These are phyloP conservation scores for Colletotrichum karsti DNA, from an alignment of 2,329 filamentous ascomycete genomes.

Conservation along the genomic window DNA sequence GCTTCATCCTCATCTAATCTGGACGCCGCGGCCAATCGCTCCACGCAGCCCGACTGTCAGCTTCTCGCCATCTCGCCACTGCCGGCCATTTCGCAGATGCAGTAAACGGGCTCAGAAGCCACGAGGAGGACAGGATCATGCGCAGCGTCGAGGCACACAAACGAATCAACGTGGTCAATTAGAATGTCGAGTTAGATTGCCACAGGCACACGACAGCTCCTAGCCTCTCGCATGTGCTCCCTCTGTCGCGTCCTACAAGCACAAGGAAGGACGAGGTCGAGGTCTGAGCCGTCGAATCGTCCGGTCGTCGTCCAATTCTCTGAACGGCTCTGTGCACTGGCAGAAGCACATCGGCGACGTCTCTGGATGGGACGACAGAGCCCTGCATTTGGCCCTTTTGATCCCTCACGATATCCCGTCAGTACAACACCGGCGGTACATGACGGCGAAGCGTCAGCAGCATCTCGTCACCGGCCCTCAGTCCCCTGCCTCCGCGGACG, in stretches of 20 bases:
- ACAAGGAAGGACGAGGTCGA: conserved; percentile 5
- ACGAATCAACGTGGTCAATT: conserved; percentile 10
- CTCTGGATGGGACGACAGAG: conserved; percentile 21
- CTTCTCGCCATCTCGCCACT: conserved; percentile 7
- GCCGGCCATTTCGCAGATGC: not conserved
- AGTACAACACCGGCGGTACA: not conserved
- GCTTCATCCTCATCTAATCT: conserved; percentile 18
- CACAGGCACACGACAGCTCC: conserved; percentile 16
- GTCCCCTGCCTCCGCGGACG: conserved; percentile 21
- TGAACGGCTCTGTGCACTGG: conserved; percentile 20
- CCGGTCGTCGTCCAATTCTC: conserved; percentile 17
- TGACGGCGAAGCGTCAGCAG: conserved; percentile 16
- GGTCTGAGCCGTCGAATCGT: conserved; percentile 23
- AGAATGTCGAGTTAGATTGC: conserved; percentile 11
- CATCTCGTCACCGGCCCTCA: conserved; percentile 25
- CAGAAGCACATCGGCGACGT: conserved; percentile 9
- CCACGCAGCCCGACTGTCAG: conserved; percentile 10
- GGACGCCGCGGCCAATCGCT: conserved; percentile 13
- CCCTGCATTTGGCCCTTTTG: conserved; percentile 4
- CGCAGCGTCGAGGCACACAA: not conserved
- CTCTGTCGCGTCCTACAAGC: conserved; percentile 11
- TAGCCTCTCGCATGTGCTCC: conserved; percentile 12
- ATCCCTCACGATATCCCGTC: not conserved
- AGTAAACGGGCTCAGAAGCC: not conserved
- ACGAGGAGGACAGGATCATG: not conserved